A percentile compares a stretch with the other conserved stretches of the same genome.
Evolutionary conservation across 768 basidiomycete species (phyloP).

Genomic region (Amanita pallidorosea): DNA sequence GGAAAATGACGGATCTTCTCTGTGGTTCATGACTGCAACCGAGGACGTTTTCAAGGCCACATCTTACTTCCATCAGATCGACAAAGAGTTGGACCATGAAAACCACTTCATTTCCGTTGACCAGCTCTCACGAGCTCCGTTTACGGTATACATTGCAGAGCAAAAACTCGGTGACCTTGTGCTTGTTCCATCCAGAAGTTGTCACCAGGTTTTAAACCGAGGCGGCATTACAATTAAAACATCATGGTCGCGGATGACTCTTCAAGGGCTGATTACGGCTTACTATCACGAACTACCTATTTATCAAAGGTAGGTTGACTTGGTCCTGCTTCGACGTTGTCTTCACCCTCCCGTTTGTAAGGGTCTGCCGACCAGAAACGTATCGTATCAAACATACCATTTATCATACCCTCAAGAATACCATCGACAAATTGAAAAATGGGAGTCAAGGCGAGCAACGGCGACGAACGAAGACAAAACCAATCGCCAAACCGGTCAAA

Average conservation of each 20-base stretch:
- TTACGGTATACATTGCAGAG: conserved; percentile 58
- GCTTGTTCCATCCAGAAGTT: conserved; percentile 70
- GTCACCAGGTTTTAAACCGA: conserved; percentile 75
- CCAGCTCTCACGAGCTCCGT: conserved; percentile 55
- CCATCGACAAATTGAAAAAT: background rate
- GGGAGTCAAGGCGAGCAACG: background rate
- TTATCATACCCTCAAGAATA: conserved; percentile 36
- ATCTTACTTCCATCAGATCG: conserved; percentile 46
- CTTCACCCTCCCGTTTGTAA: conserved; percentile 16
- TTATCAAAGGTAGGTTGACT: conserved; percentile 52
- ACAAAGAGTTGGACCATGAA: conserved; percentile 65
- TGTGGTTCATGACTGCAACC: conserved; percentile 79
- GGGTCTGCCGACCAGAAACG: conserved; percentile 72
- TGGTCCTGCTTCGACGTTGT: background rate
- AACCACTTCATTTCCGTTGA: conserved; percentile 51
- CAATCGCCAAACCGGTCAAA: background rate
- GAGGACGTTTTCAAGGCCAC: conserved; percentile 43
- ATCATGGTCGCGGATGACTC: conserved; percentile 81
- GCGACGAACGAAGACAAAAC: background rate
- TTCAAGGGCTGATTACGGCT: conserved; percentile 46
- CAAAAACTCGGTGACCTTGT: conserved; percentile 73
- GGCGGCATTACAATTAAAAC: conserved; percentile 79
- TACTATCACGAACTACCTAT: conserved; percentile 68
- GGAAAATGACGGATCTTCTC: conserved; percentile 59
- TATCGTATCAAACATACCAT: conserved; percentile 67